Percentiles rank a stretch among this genome's conserved stretches.
phyloP scores from a whole-genome alignment of 2,329 filamentous ascomycete genomes.

The Paracoccidioides brasiliensis region DNA sequence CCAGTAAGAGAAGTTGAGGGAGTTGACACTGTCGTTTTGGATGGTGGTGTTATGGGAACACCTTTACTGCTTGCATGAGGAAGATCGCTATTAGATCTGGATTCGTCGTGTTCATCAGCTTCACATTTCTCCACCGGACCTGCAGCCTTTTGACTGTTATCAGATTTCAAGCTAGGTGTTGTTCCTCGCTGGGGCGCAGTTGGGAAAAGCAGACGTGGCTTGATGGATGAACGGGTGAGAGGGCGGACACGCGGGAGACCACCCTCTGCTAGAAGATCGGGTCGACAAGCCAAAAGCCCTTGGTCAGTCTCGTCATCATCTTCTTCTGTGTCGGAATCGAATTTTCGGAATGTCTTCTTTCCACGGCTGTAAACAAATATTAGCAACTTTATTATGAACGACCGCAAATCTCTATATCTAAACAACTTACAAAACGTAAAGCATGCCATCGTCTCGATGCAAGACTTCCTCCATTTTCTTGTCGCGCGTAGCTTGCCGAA shows the following conservation, averaged over 20 bases:
- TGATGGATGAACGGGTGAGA: slow-evolving; percentile 45
- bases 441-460: slow-evolving; percentile 43
- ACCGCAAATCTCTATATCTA: not conserved
- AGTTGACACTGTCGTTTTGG: slow-evolving; percentile 14
- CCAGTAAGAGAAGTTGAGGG: slow-evolving; percentile 22
- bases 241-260: slow-evolving; percentile 29
- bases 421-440: slow-evolving; percentile 47
- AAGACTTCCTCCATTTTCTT: slow-evolving; percentile 38
- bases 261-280: slow-evolving; percentile 24
- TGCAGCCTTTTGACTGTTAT: slow-evolving; percentile 41
- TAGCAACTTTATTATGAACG: slow-evolving; percentile 13
- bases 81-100: not conserved
- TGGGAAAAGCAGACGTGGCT: slow-evolving; percentile 48
- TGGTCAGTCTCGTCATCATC: slow-evolving; percentile 30
- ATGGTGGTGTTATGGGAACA: slow-evolving; percentile 14
- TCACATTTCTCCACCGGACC: slow-evolving; percentile 38
- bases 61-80: not conserved
- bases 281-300: slow-evolving; percentile 29
- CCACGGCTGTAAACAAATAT: slow-evolving; percentile 39
- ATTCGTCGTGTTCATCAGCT: slow-evolving; percentile 3
- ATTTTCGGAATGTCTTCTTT: slow-evolving; percentile 47
- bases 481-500: slow-evolving; percentile 21
- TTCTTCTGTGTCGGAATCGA: slow-evolving; percentile 31
- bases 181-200: slow-evolving; percentile 28
- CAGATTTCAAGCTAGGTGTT: slow-evolving; percentile 19